Evolutionary conservation across 345 rosid genomes (phyloP), one percentile per base, ranked within the genome.

Genomic region (Camelina laxa): DNA sequence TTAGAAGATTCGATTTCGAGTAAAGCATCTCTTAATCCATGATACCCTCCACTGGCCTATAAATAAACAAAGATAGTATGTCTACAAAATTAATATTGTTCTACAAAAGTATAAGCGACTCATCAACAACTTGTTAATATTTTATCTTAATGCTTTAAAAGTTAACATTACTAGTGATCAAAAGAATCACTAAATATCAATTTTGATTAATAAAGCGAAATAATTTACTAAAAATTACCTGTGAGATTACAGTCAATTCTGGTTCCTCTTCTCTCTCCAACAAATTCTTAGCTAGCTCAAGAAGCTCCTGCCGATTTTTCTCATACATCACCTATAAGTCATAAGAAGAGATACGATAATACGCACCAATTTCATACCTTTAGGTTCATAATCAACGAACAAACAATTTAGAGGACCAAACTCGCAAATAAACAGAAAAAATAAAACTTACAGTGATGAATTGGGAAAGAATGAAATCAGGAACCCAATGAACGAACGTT

Each of bases 401-500:
- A 19, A 2, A 65, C 31, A 35, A 4, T 35, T 45, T 9, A 2
- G 1, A 6, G 15, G 67, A 59, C 2, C 19, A 42, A 19, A 55
- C 33, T 48, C 0, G 15, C 2, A 50, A 74, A 70, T 14, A 41
- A 67, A 80, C 5, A 17, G 11, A 7, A 33, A 45, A 15, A 21
- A n/a, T n/a, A 13, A 2, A 48, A 67, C 88, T 87, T 61, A 90
- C 97, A 16, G 72, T 19, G 73, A 92, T 81, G 74, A 92, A 85
- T 55, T 87, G 82, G 12, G 67, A 81, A 7, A 90, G 86, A 13
- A 88, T 15, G 63, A 86, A 80, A 78, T 88, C 88, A 13, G 96
- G 94, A 9, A 71, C 51, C 88, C 86, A 88, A 5, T 64, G 57
- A 4, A 86, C 65, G 21, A 80, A 82, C 16, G 45, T 6, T 53